Evolutionary conservation across 228 moss, liverwort and hornwort genomes (phyloP).

Genomic region (Sphagnum fallax): DNA sequence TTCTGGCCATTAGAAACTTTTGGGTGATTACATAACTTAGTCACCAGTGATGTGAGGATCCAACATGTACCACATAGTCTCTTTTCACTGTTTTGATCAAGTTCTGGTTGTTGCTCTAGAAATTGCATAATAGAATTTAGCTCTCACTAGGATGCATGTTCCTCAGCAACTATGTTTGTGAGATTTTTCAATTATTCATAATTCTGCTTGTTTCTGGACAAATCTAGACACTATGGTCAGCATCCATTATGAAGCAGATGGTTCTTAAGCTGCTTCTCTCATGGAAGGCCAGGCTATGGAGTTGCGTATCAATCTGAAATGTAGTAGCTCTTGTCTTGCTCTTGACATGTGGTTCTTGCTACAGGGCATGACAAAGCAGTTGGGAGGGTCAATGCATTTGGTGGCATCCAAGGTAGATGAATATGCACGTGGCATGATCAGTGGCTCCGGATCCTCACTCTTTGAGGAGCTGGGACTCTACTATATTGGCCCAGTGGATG

Average conservation of each 20-base stretch:
- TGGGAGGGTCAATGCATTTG: constrained; percentile 50
- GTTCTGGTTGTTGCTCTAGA: background rate
- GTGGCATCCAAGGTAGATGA: constrained; percentile 64
- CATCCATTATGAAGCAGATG: no score
- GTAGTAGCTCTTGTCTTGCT: no score
- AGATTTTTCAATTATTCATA: background rate
- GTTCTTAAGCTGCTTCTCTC: no score
- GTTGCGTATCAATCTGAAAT: no score
- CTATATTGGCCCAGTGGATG: constrained; percentile 67
- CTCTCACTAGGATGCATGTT: background rate
- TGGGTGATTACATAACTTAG: background rate
- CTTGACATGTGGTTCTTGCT: background rate
- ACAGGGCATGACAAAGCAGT: constrained; percentile 65
- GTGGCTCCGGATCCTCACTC: constrained; percentile 57
- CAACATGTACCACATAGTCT: background rate
- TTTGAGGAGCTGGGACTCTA: constrained; percentile 70
- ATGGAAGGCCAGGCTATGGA: no score
- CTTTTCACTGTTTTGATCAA: background rate
- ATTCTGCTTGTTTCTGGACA: no score
- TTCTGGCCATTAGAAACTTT: background rate
- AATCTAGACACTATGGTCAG: no score
- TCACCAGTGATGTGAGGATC: background rate
- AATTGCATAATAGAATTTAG: background rate
- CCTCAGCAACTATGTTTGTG: background rate
- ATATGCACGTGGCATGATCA: constrained; percentile 67